Conservation (phyloP, 2,329 filamentous ascomycete species). For the Colletotrichum magnum region DNA sequence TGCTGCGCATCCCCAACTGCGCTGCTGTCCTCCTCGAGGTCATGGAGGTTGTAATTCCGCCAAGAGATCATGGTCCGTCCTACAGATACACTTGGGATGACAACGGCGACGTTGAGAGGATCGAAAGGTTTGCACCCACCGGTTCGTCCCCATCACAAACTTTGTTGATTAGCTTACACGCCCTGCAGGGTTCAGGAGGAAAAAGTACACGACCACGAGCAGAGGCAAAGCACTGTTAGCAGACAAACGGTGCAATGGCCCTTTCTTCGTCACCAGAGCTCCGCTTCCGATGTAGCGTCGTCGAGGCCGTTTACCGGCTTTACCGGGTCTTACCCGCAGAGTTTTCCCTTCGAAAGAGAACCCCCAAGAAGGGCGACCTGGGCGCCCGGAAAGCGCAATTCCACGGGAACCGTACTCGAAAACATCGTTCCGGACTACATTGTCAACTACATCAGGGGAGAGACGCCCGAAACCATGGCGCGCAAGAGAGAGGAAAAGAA, state of each 20-base stretch:
- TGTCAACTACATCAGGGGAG: slow-evolving; percentile 67
- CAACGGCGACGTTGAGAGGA: slow-evolving; percentile 39
- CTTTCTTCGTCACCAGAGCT: slow-evolving; percentile 39
- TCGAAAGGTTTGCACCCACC: slow-evolving; percentile 33
- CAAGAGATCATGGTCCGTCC: slow-evolving; percentile 39
- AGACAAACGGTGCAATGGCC: slow-evolving; percentile 43
- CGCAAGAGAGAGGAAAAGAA: slow-evolving; percentile 56
- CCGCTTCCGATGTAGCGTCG: slow-evolving; percentile 35
- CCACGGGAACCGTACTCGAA: slow-evolving; percentile 38
- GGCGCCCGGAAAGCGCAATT: slow-evolving; percentile 40
- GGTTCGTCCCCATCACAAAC: not conserved
- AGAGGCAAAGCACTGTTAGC: slow-evolving; percentile 33
- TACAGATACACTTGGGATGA: slow-evolving; percentile 42
- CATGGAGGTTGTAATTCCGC: slow-evolving; percentile 43
- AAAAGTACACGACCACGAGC: slow-evolving; percentile 2
- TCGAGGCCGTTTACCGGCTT: slow-evolving; percentile 38
- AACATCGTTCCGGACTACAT: slow-evolving; percentile 70
- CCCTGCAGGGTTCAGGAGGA: slow-evolving; percentile 19
- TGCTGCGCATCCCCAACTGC: slow-evolving; percentile 26
- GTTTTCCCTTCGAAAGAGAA: slow-evolving; percentile 22
- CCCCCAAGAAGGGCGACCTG: slow-evolving; percentile 39
- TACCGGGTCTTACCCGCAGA: slow-evolving; percentile 35
- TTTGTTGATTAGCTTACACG: slow-evolving; percentile 17
- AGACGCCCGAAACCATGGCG: slow-evolving; percentile 67
- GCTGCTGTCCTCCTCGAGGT: slow-evolving; percentile 34